Evolutionary conservation across 345 rosid species (phyloP).

Genomic region (Microthlaspi erraticum): DNA sequence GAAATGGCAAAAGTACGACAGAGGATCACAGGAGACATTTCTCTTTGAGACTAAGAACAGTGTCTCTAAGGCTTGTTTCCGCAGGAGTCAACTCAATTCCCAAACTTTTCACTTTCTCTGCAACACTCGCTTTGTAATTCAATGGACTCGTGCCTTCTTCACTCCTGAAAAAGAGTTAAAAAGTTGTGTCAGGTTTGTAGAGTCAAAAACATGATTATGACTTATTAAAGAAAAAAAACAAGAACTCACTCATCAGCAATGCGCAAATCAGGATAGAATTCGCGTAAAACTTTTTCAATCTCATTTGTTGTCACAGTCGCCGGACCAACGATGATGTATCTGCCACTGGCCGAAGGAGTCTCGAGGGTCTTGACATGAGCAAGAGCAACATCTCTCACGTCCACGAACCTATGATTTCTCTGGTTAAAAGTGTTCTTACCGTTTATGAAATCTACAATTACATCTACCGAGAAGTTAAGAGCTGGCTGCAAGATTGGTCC

Average conservation of each 20-base stretch:
- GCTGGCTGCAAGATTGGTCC: conserved; percentile 54
- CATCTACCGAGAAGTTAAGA: conserved; percentile 36
- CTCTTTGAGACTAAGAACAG: conserved; percentile 54
- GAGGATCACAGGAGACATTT: conserved; percentile 32
- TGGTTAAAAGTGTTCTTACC: conserved; percentile 38
- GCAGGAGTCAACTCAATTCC: conserved; percentile 55
- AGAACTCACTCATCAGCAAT: conserved; percentile 39
- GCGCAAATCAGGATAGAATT: conserved; percentile 42
- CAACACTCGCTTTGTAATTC: conserved; percentile 14
- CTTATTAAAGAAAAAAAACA: background rate
- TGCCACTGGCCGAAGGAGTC: conserved; percentile 50
- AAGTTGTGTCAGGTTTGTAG: background rate
- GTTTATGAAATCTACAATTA: conserved; percentile 35
- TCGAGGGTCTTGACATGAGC: conserved; percentile 60
- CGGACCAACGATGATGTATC: conserved; percentile 48
- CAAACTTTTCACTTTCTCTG: conserved; percentile 38
- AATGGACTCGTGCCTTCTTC: background rate
- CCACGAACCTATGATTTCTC: conserved; percentile 42
- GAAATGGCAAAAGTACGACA: no score
- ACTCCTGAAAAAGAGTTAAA: background rate
- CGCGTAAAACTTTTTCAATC: conserved; percentile 21
- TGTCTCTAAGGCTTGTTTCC: conserved; percentile 60
- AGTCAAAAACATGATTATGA: background rate
- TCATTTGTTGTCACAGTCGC: conserved; percentile 12
- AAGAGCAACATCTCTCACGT: conserved; percentile 58